A percentile compares a stretch with the other conserved stretches of the same genome.
Conservation (phyloP, 371 early-diverging fungal genomes). For the Mortierella sp. region DNA sequence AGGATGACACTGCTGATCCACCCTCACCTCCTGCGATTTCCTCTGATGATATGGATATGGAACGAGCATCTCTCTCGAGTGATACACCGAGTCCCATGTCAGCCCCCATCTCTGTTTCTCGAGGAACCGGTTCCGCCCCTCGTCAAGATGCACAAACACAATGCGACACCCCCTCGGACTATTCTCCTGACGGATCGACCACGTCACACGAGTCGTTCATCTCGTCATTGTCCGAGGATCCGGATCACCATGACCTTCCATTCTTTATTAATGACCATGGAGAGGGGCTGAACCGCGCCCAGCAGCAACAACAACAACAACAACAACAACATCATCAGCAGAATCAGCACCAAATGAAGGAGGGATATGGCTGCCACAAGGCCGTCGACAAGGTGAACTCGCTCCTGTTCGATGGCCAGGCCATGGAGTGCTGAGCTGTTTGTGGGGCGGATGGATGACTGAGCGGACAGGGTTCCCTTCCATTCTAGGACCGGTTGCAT, state of each 20-base stretch:
- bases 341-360: slow-evolving; percentile 7
- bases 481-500: not conserved
- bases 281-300: not conserved
- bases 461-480: not conserved
- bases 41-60: slow-evolving; percentile 41
- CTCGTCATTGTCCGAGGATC: slow-evolving; percentile 16
- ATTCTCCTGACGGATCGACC: slow-evolving; percentile 12
- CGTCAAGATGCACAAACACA: slow-evolving; percentile 42
- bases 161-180: slow-evolving; percentile 28
- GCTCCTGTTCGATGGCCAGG: slow-evolving; percentile 28
- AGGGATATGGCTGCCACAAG: slow-evolving; percentile 26
- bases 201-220: slow-evolving; percentile 30
- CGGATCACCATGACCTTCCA: slow-evolving; percentile 12
- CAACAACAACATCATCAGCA: slow-evolving; percentile 4
- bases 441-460: not conserved
- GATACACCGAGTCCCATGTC: slow-evolving; percentile 15
- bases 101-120: not conserved
- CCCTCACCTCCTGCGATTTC: slow-evolving; percentile 39
- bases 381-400: slow-evolving; percentile 32
- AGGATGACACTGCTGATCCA: slow-evolving; percentile 42
- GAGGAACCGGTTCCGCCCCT: not conserved
- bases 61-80: slow-evolving; percentile 20
- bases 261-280: slow-evolving; percentile 14
- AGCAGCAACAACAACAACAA: slow-evolving; percentile 5
- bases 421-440: slow-evolving; percentile 24